Base-by-base conservation (phyloP, 129 eudicot species). In the Helianthus tuberosus region DNA sequence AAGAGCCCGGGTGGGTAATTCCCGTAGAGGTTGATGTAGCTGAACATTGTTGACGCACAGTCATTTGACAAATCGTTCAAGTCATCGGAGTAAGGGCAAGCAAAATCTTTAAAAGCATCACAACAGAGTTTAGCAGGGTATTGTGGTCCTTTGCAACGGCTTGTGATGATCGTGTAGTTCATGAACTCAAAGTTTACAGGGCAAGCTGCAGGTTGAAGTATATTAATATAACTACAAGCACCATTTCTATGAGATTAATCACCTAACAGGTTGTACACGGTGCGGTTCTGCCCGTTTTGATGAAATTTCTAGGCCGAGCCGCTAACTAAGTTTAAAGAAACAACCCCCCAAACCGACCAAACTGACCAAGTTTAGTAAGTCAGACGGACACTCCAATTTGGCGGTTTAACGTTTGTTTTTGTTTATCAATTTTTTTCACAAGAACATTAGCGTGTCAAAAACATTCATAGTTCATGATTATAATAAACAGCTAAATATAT, bases 141-240 rank as follows among this genome's bases (percentile, higher is more conserved):
- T 48, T 20, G 71, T 13, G 96, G 96, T 46, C 93, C 96, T 63
- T 85, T 85, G 92, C 96, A 90, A 50, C 60, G 78, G 79, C 88
- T 84, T 9, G 90, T 89, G 69, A 89, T 78, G 76, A 82, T 75
- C 2, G 90, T 80, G 84, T 89, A 89, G 77, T 89, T 89, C 82
- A 71, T 54, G 68, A 68, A 57, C 79, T 89, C 96, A n/a, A 89
- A 84, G 78, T 84, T 76, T n/a, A 83, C 83, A 41, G 93, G 91
- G 66, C 96, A 92, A 41, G 84, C 97, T 92, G 93, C 73, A 78
- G 17, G 72, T 38, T 44, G 1, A 66, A 47, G 49, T 57, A 44
- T 43, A n/a, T n/a, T 11, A 49, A 36, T 16, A 48, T 51, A 54
- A 36, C 9, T 2, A 39, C 15, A 59, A 52, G 48, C 66, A 41